Evolutionary conservation across 2,329 filamentous ascomycete genomes (phyloP).

Genomic region (Aspergillus candidus): DNA sequence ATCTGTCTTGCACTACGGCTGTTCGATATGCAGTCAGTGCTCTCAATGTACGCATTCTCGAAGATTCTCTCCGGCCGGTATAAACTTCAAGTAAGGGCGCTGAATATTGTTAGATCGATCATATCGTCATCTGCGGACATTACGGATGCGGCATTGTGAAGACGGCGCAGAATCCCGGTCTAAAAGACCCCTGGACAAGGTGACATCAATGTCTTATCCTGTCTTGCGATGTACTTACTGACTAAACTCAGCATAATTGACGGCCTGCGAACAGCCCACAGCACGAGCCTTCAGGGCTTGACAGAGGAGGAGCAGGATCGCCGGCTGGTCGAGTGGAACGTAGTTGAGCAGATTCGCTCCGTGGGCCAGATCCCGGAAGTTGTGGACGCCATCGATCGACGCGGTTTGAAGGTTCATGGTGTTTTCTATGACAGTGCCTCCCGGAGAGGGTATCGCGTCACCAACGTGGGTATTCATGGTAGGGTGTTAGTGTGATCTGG

Average conservation of each 20-base stretch:
- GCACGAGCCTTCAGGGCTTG: conserved; percentile 8
- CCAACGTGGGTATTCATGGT: too few relatives aligned
- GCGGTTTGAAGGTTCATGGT: conserved; percentile 11
- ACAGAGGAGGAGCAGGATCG: conserved; percentile 8
- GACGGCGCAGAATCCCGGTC: conserved; percentile 7
- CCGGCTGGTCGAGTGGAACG: conserved; percentile 16
- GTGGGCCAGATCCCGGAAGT: conserved; percentile 13
- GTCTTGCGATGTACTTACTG: background rate
- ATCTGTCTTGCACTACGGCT: conserved; percentile 15
- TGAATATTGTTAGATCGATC: conserved; percentile 6
- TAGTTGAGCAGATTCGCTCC: conserved; percentile 15
- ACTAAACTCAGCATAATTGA: conserved; percentile 10
- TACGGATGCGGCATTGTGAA: conserved; percentile 17
- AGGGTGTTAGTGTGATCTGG: too few relatives aligned
- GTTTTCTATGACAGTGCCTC: conserved; percentile 11
- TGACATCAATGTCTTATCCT: background rate
- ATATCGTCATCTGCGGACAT: conserved; percentile 19
- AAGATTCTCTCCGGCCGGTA: background rate
- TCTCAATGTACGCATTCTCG: conserved; percentile 4
- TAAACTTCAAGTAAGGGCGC: background rate
- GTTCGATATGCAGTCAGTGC: conserved; percentile 13
- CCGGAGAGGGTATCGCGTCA: background rate
- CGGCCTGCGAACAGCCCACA: conserved; percentile 6
- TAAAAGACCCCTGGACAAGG: conserved; percentile 16
- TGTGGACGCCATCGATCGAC: conserved; percentile 5